Evolutionary conservation across 768 basidiomycete genomes (phyloP), one percentile per base, ranked within the genome.

Genomic region (Favolaschia claudopus): DNA sequence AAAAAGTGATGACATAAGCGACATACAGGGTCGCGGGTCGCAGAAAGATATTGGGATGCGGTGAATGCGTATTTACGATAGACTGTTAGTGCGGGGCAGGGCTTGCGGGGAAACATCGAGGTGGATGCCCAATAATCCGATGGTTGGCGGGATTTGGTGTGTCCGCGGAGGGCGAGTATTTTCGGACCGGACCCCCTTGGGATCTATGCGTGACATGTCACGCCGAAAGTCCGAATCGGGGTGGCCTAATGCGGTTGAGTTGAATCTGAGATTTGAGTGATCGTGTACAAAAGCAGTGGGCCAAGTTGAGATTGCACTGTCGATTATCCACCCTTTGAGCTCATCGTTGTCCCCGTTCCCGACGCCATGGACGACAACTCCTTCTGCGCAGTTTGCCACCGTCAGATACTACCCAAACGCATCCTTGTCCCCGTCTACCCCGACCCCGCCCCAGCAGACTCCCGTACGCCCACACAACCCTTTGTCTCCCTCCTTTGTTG

Each of bases 391-490:
- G 85, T 84, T 68, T 94, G 92, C 79, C 84, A 87, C 67, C 79
- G 85, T 65, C 88, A 89, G 62, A 92, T 94, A 64, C 76, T 84
- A n/a, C 92, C 92, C n/a, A 91, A 91, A 70, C 88, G 89, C 63
- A 77, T 75, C 63, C 79, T 79, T 13, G 81, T 91, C 55, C 72
- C 83, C 29, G 68, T 85, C 53, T 60, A 68, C 48, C 58, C 74
- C 39, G 70, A 79, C 37, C 67, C 79, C 25, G 68, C 80, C 1
- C 79, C 82, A 3, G 73, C 82, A 15, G 65, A 66, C 31, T 76
- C 81, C 14, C 75, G 55, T 56, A 37, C 27, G 55, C 39, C 79
- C 6, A 63, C 69, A 20, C 49, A 72, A 1, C 75, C 77, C 36
- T 74, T 82, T 84, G 58, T 42, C 53, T 29, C 19, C 36, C 32